phyloP scores from a whole-genome alignment of 2,329 filamentous ascomycete genomes.

The Emmonsia crescens region DNA sequence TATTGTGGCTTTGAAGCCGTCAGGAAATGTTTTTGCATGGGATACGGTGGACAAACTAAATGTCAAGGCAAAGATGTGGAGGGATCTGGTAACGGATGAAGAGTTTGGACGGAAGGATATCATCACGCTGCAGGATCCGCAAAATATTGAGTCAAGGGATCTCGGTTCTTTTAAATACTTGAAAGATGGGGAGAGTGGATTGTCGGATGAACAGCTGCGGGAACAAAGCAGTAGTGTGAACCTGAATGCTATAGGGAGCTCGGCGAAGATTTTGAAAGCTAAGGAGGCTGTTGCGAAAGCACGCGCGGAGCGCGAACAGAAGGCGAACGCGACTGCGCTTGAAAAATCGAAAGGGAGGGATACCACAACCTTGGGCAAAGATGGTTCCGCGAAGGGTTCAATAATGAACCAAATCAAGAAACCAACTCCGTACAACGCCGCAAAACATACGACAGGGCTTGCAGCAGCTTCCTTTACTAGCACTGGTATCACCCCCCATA shows the following conservation, averaged over 20 bases:
- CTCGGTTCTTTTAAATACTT: constrained; percentile 82
- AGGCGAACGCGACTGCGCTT: constrained; percentile 43
- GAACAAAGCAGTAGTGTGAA: constrained; percentile 63
- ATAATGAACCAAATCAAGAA: constrained; percentile 18
- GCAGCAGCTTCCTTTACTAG: constrained; percentile 93
- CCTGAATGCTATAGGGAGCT: constrained; percentile 63
- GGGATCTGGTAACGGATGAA: constrained; percentile 74
- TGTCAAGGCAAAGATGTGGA: constrained; percentile 94
- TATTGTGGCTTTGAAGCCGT: constrained; percentile 74
- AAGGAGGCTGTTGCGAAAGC: constrained; percentile 91
- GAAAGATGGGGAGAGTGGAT: constrained; percentile 62
- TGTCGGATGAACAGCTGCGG: constrained; percentile 59
- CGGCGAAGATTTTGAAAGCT: constrained; percentile 74
- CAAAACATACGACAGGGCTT: constrained; percentile 77
- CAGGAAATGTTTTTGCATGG: constrained; percentile 92
- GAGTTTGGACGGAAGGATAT: constrained; percentile 85
- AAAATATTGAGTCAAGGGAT: constrained; percentile 73
- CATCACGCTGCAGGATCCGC: constrained; percentile 90
- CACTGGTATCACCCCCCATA: constrained; percentile 86
- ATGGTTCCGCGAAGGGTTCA: constrained; percentile 13
- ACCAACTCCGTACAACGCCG: constrained; percentile 63
- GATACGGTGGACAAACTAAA: constrained; percentile 94
- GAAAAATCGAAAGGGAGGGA: constrained; percentile 12
- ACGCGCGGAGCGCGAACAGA: constrained; percentile 57
- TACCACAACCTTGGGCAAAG: constrained; percentile 15